Percentiles rank a stretch among this genome's conserved stretches.
These are phyloP conservation scores for Puccinia polysora DNA, from an alignment of 1,284 basidiomycete species.

Conservation along the genomic window DNA sequence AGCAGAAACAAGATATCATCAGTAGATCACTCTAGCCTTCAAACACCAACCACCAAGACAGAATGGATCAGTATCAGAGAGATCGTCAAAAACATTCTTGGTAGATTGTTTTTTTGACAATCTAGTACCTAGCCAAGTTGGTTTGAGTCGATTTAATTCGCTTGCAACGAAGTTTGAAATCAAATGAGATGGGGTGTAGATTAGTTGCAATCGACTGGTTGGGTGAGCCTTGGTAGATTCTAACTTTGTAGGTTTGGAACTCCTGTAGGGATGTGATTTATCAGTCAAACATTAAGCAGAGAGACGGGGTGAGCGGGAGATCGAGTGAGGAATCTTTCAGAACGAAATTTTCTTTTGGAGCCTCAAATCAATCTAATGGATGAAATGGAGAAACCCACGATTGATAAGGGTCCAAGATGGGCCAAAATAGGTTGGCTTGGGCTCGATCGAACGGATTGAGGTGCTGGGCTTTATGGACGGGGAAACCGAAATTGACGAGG, in stretches of 20 bases:
- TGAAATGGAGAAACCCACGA: neutral
- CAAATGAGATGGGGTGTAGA: neutral
- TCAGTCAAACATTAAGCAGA: neutral
- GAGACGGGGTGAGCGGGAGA: too few species aligned
- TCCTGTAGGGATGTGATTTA: neutral
- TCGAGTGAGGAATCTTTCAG: too few species aligned
- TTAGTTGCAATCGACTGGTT: neutral
- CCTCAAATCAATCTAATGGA: neutral
- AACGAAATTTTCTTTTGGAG: neutral
- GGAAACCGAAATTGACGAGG: neutral
- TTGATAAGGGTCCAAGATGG: neutral
- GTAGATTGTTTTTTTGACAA: too few species aligned
- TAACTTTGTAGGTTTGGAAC: neutral
- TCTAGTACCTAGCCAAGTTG: neutral
- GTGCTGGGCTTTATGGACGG: neutral
- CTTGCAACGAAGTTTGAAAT: neutral
- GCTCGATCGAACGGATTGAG: neutral
- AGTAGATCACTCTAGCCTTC: constrained; percentile 8
- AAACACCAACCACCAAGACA: neutral
- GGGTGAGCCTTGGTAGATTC: neutral
- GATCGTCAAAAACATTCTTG: too few species aligned
- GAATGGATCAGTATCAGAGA: neutral
- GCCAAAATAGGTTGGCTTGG: neutral
- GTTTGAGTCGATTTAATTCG: neutral
- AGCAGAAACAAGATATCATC: too few species aligned